A percentile compares a stretch with the other conserved stretches of the same genome.
phyloP scores from a whole-genome alignment of 2,329 filamentous ascomycete genomes.

The Aspergillus sp. region DNA sequence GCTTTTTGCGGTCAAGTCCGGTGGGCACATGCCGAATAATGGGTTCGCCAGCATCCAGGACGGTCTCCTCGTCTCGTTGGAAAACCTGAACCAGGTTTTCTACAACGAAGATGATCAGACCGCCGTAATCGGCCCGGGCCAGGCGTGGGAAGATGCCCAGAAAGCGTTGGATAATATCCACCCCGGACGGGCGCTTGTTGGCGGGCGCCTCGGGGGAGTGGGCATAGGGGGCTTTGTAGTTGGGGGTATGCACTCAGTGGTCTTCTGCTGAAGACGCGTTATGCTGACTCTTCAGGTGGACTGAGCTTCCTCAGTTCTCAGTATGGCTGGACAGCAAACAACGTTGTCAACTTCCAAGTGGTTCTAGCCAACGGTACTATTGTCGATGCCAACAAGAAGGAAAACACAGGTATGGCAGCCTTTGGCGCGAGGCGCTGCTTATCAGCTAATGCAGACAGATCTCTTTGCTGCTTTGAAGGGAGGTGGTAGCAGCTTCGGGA shows the following conservation, averaged over 20 bases:
- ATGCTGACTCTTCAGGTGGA: constrained; percentile 17
- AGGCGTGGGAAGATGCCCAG: constrained; percentile 27
- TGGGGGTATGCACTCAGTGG: constrained; percentile 24
- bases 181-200: constrained; percentile 27
- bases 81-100: constrained; percentile 32
- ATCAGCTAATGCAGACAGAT: constrained; percentile 13
- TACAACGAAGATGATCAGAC: constrained; percentile 29
- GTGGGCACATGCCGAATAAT: constrained; percentile 40
- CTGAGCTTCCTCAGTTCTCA: constrained; percentile 44
- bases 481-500: constrained; percentile 37
- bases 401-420: constrained; percentile 19
- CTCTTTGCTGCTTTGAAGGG: constrained; percentile 36
- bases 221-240: constrained; percentile 41
- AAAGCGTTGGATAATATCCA: constrained; percentile 19
- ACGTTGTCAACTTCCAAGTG: constrained; percentile 39
- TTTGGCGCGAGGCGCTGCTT: background rate
- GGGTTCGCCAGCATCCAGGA: constrained; percentile 38
- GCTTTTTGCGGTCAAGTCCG: constrained; percentile 47
- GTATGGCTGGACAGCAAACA: constrained; percentile 42
- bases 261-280: background rate
- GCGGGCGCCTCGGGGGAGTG: constrained; percentile 41
- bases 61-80: constrained; percentile 37
- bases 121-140: constrained; percentile 30
- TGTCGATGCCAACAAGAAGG: constrained; percentile 30
- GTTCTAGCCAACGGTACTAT: constrained; percentile 40